Evolutionary conservation across 2,329 filamentous ascomycete species (phyloP).

Genomic region (Macrophomina pseudophaseolina): DNA sequence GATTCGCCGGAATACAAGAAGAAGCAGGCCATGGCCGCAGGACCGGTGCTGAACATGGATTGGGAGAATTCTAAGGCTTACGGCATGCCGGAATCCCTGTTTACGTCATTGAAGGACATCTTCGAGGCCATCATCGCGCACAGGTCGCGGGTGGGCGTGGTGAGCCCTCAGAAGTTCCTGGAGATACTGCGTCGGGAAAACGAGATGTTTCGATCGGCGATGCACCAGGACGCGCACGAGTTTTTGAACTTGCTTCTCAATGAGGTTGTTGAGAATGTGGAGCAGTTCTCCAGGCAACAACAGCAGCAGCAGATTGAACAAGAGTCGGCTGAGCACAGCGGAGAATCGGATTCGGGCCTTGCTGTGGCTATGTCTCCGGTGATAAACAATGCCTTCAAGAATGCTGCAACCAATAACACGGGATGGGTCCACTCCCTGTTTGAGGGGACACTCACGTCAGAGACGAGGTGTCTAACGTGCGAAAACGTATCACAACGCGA

Average conservation of each 20-base stretch:
- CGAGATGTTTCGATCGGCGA: slow-evolving; percentile 94
- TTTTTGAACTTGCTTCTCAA: slow-evolving; percentile 96
- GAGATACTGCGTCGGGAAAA: slow-evolving; percentile 94
- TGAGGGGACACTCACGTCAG: slow-evolving; percentile 90
- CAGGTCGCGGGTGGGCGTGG: slow-evolving; percentile 80
- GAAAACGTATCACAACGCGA: slow-evolving; percentile 95
- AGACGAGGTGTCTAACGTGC: slow-evolving; percentile 95
- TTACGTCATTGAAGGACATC: slow-evolving; percentile 93
- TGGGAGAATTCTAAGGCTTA: slow-evolving; percentile 81
- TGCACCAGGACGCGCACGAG: slow-evolving; percentile 98
- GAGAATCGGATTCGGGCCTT: slow-evolving; percentile 33
- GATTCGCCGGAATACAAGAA: slow-evolving; percentile 98
- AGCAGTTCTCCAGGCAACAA: slow-evolving; percentile 74
- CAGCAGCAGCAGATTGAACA: slow-evolving; percentile 7
- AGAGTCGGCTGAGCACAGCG: slow-evolving; percentile 54
- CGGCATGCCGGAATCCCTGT: slow-evolving; percentile 93
- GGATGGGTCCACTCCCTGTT: slow-evolving; percentile 97
- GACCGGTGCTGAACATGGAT: slow-evolving; percentile 83
- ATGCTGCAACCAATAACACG: slow-evolving; percentile 38
- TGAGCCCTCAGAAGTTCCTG: slow-evolving; percentile 90
- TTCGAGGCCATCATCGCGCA: slow-evolving; percentile 88
- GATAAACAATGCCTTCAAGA: slow-evolving; percentile 16
- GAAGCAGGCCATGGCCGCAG: slow-evolving; percentile 87
- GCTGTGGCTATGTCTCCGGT: slow-evolving; percentile 31
- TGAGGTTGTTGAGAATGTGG: slow-evolving; percentile 91